Evolutionary conservation across 768 basidiomycete genomes (phyloP).

Genomic region (Tephrocybe sp.): DNA sequence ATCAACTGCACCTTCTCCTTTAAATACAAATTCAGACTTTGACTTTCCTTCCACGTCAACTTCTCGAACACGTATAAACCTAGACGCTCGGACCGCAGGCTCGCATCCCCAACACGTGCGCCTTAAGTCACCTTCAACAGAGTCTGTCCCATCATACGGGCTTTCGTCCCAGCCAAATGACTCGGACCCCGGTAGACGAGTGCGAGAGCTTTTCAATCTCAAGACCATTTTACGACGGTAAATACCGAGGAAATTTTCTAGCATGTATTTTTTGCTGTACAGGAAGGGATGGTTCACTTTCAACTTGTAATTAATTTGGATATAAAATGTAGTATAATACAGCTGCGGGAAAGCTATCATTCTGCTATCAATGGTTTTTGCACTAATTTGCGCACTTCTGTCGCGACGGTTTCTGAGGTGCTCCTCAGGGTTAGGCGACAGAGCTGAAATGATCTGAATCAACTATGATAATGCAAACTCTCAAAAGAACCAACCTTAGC

Average conservation of each 20-base stretch:
- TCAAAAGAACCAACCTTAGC: slow-evolving; percentile 70
- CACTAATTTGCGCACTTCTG: slow-evolving; percentile 61
- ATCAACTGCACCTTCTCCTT: slow-evolving; percentile 48
- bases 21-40: slow-evolving; percentile 26
- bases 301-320: slow-evolving; percentile 9
- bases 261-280: too few species aligned
- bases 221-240: slow-evolving; percentile 44
- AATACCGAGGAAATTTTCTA: slow-evolving; percentile 3
- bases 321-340: slow-evolving; percentile 16
- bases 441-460: slow-evolving; percentile 52
- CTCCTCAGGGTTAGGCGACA: slow-evolving; percentile 93
- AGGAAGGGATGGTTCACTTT: too few species aligned
- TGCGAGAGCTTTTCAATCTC: slow-evolving; percentile 41
- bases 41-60: slow-evolving; percentile 19
- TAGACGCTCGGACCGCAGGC: slow-evolving; percentile 20
- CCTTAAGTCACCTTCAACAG: slow-evolving; percentile 55
- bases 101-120: slow-evolving; percentile 29
- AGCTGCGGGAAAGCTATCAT: slow-evolving; percentile 18
- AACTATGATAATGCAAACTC: background rate
- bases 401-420: slow-evolving; percentile 89
- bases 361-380: slow-evolving; percentile 43
- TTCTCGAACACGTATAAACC: slow-evolving; percentile 18
- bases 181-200: slow-evolving; percentile 40
- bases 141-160: slow-evolving; percentile 45
- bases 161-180: slow-evolving; percentile 24